Percentiles rank a stretch among this genome's conserved stretches.
These are phyloP conservation scores for Solanum pennellii DNA, from an alignment of 257 asterid species.

Conservation along the genomic window DNA sequence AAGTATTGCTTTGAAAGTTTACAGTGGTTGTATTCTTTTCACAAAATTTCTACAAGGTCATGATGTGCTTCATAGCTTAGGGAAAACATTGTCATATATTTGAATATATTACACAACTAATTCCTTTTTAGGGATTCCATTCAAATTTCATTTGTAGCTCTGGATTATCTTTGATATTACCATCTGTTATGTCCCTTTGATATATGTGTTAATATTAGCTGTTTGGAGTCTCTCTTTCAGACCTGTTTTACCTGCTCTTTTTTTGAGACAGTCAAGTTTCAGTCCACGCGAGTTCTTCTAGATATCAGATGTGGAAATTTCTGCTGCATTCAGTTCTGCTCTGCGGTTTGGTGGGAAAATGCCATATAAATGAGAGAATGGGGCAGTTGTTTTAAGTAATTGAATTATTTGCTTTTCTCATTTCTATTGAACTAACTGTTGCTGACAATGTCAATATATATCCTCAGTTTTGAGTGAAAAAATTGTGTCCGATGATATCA, in stretches of 20 bases:
- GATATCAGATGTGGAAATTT: neutral
- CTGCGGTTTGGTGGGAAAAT: neutral
- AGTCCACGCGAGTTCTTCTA: neutral
- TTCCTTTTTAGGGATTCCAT: neutral
- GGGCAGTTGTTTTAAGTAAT: neutral
- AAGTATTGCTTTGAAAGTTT: neutral
- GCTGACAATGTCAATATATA: neutral
- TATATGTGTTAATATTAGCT: neutral
- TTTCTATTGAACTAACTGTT: neutral
- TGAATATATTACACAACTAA: neutral
- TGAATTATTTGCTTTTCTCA: neutral
- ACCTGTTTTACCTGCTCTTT: neutral
- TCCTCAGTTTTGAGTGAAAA: neutral
- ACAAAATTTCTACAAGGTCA: neutral
- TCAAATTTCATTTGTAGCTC: neutral
- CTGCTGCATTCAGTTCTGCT: neutral
- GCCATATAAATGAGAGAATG: neutral
- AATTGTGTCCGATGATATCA: neutral
- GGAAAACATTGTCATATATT: neutral
- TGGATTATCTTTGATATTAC: neutral
- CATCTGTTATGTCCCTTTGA: neutral
- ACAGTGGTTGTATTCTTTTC: neutral
- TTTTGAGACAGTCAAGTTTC: neutral
- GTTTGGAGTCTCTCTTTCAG: neutral
- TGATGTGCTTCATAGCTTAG: neutral